Percentiles rank a stretch among this genome's conserved stretches.
Conservation (phyloP, 1,139 yeast species). For the Waltiozyma sp. region DNA sequence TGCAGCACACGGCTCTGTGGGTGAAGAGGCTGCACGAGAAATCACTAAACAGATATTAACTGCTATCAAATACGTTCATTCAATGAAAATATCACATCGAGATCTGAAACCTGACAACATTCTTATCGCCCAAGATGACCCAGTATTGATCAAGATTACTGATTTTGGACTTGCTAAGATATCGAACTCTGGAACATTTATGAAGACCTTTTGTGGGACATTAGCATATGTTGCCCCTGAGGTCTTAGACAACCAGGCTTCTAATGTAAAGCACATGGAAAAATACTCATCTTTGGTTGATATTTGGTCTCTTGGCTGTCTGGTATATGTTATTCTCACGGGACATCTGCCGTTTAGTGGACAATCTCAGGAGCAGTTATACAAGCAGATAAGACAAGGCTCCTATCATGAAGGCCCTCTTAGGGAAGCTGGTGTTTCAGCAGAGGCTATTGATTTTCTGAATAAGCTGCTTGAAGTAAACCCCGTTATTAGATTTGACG, state of each 20-base stretch:
- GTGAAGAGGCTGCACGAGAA: slow-evolving; percentile 82
- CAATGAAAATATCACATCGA: slow-evolving; percentile 82
- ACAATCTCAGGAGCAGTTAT: slow-evolving; percentile 75
- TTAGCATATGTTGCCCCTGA: slow-evolving; percentile 92
- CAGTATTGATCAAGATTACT: slow-evolving; percentile 79
- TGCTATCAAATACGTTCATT: slow-evolving; percentile 82
- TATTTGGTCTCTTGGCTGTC: slow-evolving; percentile 93
- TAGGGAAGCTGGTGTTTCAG: slow-evolving; percentile 52
- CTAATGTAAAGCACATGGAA: slow-evolving; percentile 28
- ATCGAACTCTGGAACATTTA: slow-evolving; percentile 62
- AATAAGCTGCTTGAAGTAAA: slow-evolving; percentile 61
- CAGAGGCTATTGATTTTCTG: slow-evolving; percentile 59
- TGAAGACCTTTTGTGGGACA: slow-evolving; percentile 88
- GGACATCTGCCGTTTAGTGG: slow-evolving; percentile 94
- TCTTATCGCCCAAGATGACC: slow-evolving; percentile 81
- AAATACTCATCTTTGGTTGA: slow-evolving; percentile 82
- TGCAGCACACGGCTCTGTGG: slow-evolving; percentile 82
- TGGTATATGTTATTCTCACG: slow-evolving; percentile 80
- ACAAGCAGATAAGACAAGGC: slow-evolving; percentile 65
- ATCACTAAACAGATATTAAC: slow-evolving; percentile 73
- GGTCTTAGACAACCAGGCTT: slow-evolving; percentile 51
- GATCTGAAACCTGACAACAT: slow-evolving; percentile 92
- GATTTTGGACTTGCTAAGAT: slow-evolving; percentile 89
- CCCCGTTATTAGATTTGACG: slow-evolving; percentile 60
- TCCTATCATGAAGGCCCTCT: slow-evolving; percentile 74